Percentiles rank a stretch among this genome's conserved stretches.
These are phyloP conservation scores for Cystobasidium sp. DNA, from an alignment of 1,284 basidiomycete species.

Conservation along the genomic window DNA sequence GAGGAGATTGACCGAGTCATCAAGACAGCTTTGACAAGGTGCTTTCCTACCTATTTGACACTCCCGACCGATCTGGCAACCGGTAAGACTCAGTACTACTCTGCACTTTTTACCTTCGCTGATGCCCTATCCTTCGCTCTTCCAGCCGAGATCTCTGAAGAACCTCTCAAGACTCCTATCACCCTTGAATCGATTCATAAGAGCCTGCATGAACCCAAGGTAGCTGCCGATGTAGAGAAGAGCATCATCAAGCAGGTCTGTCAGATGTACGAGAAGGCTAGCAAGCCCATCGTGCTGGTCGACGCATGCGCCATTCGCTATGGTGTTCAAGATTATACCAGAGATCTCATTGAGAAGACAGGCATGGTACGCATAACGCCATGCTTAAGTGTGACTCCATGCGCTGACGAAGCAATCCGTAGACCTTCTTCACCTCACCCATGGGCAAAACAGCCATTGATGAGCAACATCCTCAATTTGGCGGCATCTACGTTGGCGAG, in stretches of 20 bases:
- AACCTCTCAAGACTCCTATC: slow-evolving; percentile 69
- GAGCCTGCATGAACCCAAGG: slow-evolving; percentile 59
- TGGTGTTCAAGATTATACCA: slow-evolving; percentile 69
- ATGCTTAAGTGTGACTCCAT: not conserved
- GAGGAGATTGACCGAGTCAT: slow-evolving; percentile 81
- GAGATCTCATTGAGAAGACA: slow-evolving; percentile 71
- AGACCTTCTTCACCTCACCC: slow-evolving; percentile 63
- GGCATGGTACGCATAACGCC: slow-evolving; percentile 60
- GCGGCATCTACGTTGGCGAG: slow-evolving; percentile 80
- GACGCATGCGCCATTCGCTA: slow-evolving; percentile 88
- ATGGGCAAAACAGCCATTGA: slow-evolving; percentile 87
- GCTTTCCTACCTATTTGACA: slow-evolving; percentile 73
- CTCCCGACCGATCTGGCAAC: slow-evolving; percentile 81
- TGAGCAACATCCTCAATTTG: slow-evolving; percentile 81
- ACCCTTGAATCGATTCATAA: slow-evolving; percentile 38
- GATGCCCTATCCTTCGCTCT: not conserved
- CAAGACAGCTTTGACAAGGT: slow-evolving; percentile 62
- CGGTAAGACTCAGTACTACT: slow-evolving; percentile 13
- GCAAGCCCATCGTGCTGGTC: slow-evolving; percentile 77
- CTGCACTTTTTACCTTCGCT: not conserved
- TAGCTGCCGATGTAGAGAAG: slow-evolving; percentile 66
- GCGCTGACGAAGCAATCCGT: not conserved
- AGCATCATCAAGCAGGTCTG: slow-evolving; percentile 76
- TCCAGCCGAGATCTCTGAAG: slow-evolving; percentile 68
- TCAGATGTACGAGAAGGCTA: slow-evolving; percentile 67